These are phyloP conservation scores for Ochetophila trinervis DNA, from an alignment of 306 rosid genomes.

Conservation along the genomic window DNA sequence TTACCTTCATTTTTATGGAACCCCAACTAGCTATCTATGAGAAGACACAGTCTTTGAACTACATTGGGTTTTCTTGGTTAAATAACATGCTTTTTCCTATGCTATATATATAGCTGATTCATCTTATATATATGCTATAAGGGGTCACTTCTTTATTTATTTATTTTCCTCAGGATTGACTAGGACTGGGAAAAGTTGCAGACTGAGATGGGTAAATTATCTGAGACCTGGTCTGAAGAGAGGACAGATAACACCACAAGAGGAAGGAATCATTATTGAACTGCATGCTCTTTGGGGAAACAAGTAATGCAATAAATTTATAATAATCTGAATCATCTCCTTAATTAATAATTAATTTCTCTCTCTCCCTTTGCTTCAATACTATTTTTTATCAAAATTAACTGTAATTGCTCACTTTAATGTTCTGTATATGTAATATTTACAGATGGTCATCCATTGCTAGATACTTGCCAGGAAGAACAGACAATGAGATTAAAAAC, in stretches of 20 bases:
- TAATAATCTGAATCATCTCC: background rate
- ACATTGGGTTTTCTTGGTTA: too few relatives aligned
- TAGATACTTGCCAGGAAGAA: constrained; percentile 72
- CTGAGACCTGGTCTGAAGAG: constrained; percentile 73
- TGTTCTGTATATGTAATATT: too few relatives aligned
- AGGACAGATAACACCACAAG: constrained; percentile 56
- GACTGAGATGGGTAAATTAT: constrained; percentile 83
- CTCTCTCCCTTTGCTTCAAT: background rate
- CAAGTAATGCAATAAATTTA: constrained; percentile 38
- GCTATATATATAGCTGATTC: too few relatives aligned
- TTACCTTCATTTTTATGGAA: background rate
- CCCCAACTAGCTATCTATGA: too few relatives aligned
- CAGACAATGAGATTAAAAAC: constrained; percentile 75
- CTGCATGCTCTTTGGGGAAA: constrained; percentile 67
- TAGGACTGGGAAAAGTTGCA: constrained; percentile 74
- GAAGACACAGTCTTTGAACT: too few relatives aligned
- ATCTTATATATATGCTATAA: background rate
- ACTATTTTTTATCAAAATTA: too few relatives aligned
- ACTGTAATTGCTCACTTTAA: too few relatives aligned
- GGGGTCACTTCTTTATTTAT: background rate
- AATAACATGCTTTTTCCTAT: too few relatives aligned
- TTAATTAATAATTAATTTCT: background rate
- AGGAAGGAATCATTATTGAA: constrained; percentile 61
- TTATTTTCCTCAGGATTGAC: constrained; percentile 42
- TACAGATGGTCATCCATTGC: constrained; percentile 81